These are phyloP conservation scores for Globisporangium spiculum DNA, from an alignment of 352 stramenopile genomes.

Conservation along the genomic window DNA sequence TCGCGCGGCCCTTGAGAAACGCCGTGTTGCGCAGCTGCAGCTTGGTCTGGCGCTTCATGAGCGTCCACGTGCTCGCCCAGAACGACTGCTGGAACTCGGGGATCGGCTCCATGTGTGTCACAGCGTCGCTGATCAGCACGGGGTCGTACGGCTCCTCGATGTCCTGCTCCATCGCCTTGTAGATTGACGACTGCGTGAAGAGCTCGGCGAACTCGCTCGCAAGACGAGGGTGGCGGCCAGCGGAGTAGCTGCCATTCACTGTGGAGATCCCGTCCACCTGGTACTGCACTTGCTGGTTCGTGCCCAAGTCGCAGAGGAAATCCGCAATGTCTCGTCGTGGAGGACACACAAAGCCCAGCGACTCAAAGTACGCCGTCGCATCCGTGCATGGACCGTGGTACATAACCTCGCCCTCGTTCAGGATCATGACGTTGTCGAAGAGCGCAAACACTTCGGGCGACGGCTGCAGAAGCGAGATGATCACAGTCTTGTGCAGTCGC, in stretches of 20 bases:
- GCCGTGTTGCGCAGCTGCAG: slow-evolving; percentile 62
- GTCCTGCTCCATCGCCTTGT: slow-evolving; percentile 56
- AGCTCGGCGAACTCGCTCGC: slow-evolving; percentile 44
- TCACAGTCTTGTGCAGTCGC: slow-evolving; percentile 43
- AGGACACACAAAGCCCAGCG: slow-evolving; percentile 58
- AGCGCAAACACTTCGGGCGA: slow-evolving; percentile 90
- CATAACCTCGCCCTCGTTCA: slow-evolving; percentile 88
- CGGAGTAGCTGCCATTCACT: not conserved
- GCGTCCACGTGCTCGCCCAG: slow-evolving; percentile 36
- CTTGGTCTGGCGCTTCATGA: slow-evolving; percentile 63
- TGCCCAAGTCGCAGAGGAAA: slow-evolving; percentile 81
- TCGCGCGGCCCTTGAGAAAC: slow-evolving; percentile 44
- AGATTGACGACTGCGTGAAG: slow-evolving; percentile 38
- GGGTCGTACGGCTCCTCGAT: slow-evolving; percentile 89
- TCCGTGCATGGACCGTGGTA: slow-evolving; percentile 76
- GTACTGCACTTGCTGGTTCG: slow-evolving; percentile 39
- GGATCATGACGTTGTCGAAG: slow-evolving; percentile 93
- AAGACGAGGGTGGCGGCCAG: slow-evolving; percentile 19
- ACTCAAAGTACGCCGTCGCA: slow-evolving; percentile 73
- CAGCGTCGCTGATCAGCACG: slow-evolving; percentile 81
- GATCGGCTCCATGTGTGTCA: slow-evolving; percentile 36
- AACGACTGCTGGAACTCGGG: slow-evolving; percentile 46
- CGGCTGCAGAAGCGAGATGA: slow-evolving; percentile 88
- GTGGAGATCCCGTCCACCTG: slow-evolving; percentile 15
- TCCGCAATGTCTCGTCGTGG: slow-evolving; percentile 83